Evolutionary conservation across 2,329 filamentous ascomycete species (phyloP), one percentile per base, ranked within the genome.

Genomic region (Cladosporium sp.): DNA sequence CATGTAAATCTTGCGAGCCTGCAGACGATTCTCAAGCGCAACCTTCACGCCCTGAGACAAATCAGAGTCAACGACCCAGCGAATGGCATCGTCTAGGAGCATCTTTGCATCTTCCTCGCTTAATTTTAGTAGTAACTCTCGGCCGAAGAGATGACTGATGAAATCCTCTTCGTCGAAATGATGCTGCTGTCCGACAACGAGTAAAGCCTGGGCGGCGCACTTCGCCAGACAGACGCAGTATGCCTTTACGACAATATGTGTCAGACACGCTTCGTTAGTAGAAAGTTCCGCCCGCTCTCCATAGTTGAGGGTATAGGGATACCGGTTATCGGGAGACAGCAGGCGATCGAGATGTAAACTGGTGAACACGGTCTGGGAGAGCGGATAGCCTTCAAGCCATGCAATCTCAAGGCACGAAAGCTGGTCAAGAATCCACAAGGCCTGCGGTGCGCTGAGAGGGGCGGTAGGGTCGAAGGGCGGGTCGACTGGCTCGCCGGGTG

Each of bases 121-220:
- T 51, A 92, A 76, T 12, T 77, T 71, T 20, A 83, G 80, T 6
- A 97, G 76, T 1, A 98, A 73, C 11, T 81, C 82, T 32, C 91
- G 81, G 58, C 90, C 86, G 65, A 93, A 97, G 0, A 91, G 86
- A 66, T 95, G 90, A 6, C 89, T 91, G 16, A 94, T 88, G 64
- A 98, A 96, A 63, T 98, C 93, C 69, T 98, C 93, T 70, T 98
- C 93, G 84, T 98, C 93, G 60, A 92, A 97, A 64, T 85, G 96
- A 59, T 94, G 85, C 65, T 95, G 88, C n/a, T 78, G 77, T 48
- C 82, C 84, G 54, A 97, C 85, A 39, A 83, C 80, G 43, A 84
- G 76, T 55, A 93, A 88, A 11, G 94, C 87, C 59, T 83, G 82
- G 55, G 83, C 82, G 63, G 90, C 95, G 18, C 83, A 82, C 66